Evolutionary conservation across 495 filamentous ascomycete genomes (phyloP), one percentile per base, ranked within the genome.

Genomic region (Saxispiralis lemnorum): DNA sequence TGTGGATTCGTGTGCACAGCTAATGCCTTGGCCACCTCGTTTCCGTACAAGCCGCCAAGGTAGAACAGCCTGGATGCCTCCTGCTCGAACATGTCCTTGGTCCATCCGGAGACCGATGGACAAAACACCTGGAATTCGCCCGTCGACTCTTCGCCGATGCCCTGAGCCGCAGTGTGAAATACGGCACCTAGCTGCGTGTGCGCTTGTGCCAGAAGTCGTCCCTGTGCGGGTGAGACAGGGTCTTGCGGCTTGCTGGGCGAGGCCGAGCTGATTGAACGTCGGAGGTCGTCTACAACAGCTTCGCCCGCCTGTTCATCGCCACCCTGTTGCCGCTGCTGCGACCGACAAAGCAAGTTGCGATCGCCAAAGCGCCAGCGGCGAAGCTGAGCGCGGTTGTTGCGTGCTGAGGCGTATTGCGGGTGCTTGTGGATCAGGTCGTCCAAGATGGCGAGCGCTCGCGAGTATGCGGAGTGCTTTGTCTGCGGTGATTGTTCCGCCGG

Each of bases 1-100:
- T 81, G 82, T 28, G 85, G 85, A 66, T 93, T 93, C 34, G 76
- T 81, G 60, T 70, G 69, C 36, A 89, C 84, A 1, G 79, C 77
- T 62, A 92, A 61, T 35, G 71, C 73, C 62, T 77, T 77, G 11
- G 77, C 83, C 45, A 86, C 69, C 48, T 78, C 74, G 59, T 82
- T 84, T 13, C 84, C 85, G 59, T 79, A 92, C 52, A 72, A 59
- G 1, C 81, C 84, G 0, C 79, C 84, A 47, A 75, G 57, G 39
- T 73, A 76, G 59, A 93, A 88, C 52, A 84, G 79, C 31, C 66
- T 64, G 46, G 75, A 78, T 2, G 81, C 83, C 44, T 73, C 71
- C 50, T 81, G 73, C 60, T 87, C 83, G 32, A 88, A 67, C 31
- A 73, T 65, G 17, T 64, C 63, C 44, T 69, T 43, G 31, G 54